Conservation (phyloP, 345 rosid species). For the Corchorus olitorius region DNA sequence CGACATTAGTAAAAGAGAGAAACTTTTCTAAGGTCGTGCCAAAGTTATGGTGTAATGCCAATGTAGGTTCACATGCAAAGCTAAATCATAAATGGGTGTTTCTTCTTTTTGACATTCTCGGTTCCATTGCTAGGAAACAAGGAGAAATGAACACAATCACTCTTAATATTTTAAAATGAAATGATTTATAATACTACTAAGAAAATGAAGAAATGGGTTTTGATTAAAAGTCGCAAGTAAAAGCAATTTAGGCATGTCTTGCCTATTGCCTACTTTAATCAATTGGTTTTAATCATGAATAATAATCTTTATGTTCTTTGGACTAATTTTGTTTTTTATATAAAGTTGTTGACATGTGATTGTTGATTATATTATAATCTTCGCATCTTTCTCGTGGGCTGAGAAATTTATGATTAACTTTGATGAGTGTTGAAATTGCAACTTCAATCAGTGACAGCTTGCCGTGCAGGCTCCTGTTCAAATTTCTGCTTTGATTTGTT, state of each 20-base stretch:
- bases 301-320: not conserved
- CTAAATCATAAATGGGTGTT: no score
- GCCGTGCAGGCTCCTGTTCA: not conserved
- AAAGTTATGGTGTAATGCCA: not conserved
- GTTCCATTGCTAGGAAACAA: conserved; percentile 3
- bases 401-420: not conserved
- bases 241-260: not conserved
- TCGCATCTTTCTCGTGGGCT: not conserved
- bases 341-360: not conserved
- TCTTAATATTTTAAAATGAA: not conserved
- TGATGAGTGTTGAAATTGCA: not conserved
- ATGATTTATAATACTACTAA: not conserved
- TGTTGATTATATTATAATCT: not conserved
- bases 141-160: not conserved
- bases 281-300: not conserved
- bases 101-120: not conserved
- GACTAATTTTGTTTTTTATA: not conserved
- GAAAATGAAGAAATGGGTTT: not conserved
- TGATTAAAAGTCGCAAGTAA: not conserved
- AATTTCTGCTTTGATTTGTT: not conserved
- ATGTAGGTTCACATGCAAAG: conserved; percentile 19
- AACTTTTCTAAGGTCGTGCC: not conserved
- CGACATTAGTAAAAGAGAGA: conserved; percentile 5
- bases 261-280: conserved; percentile 1
- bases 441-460: not conserved